Conservation (phyloP, 2,329 filamentous ascomycete species). For the Fusarium sacchari region DNA sequence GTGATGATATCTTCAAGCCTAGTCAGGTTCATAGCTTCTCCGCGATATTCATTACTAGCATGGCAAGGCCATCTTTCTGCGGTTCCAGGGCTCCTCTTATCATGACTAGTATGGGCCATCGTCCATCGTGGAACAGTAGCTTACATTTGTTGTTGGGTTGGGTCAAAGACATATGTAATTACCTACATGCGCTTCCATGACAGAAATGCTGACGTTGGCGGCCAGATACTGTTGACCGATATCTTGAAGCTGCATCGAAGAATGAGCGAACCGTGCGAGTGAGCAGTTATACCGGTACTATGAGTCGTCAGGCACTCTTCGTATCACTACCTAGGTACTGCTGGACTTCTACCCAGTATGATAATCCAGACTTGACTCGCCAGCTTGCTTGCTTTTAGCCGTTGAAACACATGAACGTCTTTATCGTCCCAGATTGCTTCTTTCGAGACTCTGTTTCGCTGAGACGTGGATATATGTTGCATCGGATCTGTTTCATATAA, state of each 20-base stretch:
- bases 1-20: constrained; percentile 7
- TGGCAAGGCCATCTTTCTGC: constrained; percentile 22
- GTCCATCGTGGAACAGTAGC: neutral
- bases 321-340: neutral
- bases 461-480: constrained; percentile 34
- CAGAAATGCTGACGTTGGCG: neutral
- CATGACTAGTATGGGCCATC: constrained; percentile 20
- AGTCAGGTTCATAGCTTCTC: constrained; percentile 22
- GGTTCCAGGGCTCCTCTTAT: constrained; percentile 10
- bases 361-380: no score
- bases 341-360: no score
- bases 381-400: constrained; percentile 23
- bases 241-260: neutral
- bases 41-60: constrained; percentile 24
- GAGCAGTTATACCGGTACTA: no score
- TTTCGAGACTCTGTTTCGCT: constrained; percentile 23
- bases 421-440: constrained; percentile 23
- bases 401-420: constrained; percentile 26
- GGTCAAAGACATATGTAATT: neutral
- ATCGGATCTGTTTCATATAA: neutral
- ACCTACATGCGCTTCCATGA: neutral
- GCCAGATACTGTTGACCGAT: neutral
- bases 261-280: constrained; percentile 21
- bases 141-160: neutral
- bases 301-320: neutral